Percentiles rank a stretch among this genome's conserved stretches.
These are phyloP conservation scores for Lichtheimia ramosa DNA, from an alignment of 371 early-diverging fungal genomes.

Conservation along the genomic window DNA sequence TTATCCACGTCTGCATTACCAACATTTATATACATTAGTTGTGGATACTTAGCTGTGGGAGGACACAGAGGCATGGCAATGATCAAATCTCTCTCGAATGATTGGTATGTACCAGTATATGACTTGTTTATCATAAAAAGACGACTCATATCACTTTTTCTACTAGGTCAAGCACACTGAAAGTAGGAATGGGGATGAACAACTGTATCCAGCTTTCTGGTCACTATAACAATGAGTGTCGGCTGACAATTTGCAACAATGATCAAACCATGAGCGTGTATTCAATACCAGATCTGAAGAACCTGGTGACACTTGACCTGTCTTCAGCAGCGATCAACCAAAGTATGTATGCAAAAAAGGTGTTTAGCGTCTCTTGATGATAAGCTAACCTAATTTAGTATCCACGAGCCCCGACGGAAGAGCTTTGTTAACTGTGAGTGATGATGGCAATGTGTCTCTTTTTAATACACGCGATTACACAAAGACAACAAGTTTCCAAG, in stretches of 20 bases:
- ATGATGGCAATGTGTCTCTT: conserved; percentile 76
- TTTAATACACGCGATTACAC: conserved; percentile 35
- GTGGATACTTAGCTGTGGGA: conserved; percentile 18
- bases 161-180: conserved; percentile 27
- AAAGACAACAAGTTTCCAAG: conserved; percentile 7
- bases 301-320: conserved; percentile 60
- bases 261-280: conserved; percentile 88
- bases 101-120: conserved; percentile 13
- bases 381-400: conserved; percentile 35
- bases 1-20: too few relatives aligned
- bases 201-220: conserved; percentile 15
- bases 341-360: conserved; percentile 39
- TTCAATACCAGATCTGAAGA: conserved; percentile 65
- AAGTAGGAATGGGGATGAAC: conserved; percentile 23
- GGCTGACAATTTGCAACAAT: conserved; percentile 83
- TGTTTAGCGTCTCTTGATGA: neutral
- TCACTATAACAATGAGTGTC: conserved; percentile 1
- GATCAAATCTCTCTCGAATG: conserved; percentile 6
- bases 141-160: neutral
- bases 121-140: neutral
- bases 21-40: conserved; percentile 6
- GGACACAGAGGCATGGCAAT: conserved; percentile 22
- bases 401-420: conserved; percentile 80
- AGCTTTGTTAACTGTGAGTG: conserved; percentile 82
- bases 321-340: conserved; percentile 79